Evolutionary conservation across 345 rosid genomes (phyloP), one percentile per base, ranked within the genome.

Genomic region (Brassica carinata): DNA sequence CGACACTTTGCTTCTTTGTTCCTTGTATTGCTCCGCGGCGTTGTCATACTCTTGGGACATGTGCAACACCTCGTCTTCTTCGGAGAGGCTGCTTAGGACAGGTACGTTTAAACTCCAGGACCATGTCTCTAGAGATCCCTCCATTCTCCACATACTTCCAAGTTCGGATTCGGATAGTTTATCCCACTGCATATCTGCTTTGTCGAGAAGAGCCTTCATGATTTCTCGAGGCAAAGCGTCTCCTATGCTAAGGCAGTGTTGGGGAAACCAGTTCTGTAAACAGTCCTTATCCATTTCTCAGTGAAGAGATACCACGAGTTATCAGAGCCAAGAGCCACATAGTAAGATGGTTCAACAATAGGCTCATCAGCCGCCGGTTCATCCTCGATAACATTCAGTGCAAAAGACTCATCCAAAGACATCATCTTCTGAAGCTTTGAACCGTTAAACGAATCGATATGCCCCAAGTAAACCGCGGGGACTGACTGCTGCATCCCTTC

Each of bases 21-120:
- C 84, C 83, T 79, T 91, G 88, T 94, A 94, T 29, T 62, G 84
- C 66, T 89, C 92, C 1, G 85, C 77, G 4, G 94, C 90, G 26
- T 88, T 89, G 64, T 78, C 85, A 73, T 87, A 91, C 77, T 83
- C 92, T 76, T 83, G 82, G 15, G 96, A 91, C 87, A 79, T 82
- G 73, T 78, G 88, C 40, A 88, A 78, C 48, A 84, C 84, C 75
- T 91, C 96, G 68, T 93, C 96, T 58, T 77, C 85, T 63, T 91
- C 94, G 0, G 91, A 89, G 67, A 95, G 91, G 78, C 98, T 93
- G 80, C 84, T 90, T 78, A 95, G 82, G 82, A 95, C 96, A 0
- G 99, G 99, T 69, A 93, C 99, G 71, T 93, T 91, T 83, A 93
- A 85, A 79, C 98, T 91, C 99, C 99, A 95, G 0, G 98, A 90